A percentile compares a stretch with the other conserved stretches of the same genome.
These are phyloP conservation scores for Colletotrichum gloeosporioides DNA, from an alignment of 2,329 filamentous ascomycete species.

Conservation along the genomic window DNA sequence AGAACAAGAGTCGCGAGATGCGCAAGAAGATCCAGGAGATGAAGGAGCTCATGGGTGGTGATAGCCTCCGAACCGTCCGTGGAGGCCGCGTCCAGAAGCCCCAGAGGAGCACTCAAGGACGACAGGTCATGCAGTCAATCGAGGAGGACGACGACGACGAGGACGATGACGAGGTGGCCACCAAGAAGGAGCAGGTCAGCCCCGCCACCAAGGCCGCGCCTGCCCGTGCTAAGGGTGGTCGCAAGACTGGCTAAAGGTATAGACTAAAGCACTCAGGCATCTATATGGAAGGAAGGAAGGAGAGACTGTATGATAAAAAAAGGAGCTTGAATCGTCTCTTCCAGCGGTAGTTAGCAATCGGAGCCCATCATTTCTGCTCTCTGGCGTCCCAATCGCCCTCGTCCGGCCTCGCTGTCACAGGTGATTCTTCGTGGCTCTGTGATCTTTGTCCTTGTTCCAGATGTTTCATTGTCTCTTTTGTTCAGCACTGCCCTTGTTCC, in stretches of 20 bases:
- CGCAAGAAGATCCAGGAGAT: constrained; percentile 7
- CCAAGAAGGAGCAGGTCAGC: not conserved
- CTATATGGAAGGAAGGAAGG: not conserved
- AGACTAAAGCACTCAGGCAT: not conserved
- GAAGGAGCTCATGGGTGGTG: not conserved
- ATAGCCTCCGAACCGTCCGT: not conserved
- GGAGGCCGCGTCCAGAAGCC: not conserved
- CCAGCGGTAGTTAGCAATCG: not conserved
- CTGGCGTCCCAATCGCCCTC: not conserved
- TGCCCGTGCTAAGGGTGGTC: not conserved
- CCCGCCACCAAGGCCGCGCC: not conserved
- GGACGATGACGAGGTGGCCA: not conserved
- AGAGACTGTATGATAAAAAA: not conserved
- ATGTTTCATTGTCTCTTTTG: not conserved
- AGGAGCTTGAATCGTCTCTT: not conserved
- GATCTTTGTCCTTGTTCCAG: not conserved
- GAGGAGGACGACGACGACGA: not conserved
- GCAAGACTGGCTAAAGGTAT: not conserved
- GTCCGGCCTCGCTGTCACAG: not conserved
- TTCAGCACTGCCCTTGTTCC: not conserved
- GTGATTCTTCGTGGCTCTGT: not conserved
- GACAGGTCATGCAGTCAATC: not conserved
- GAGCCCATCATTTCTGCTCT: not conserved
- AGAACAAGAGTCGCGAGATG: not conserved
- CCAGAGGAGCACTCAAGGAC: not conserved